Conservation (phyloP, 495 filamentous ascomycete genomes). For the Schizothecium vesticola region DNA sequence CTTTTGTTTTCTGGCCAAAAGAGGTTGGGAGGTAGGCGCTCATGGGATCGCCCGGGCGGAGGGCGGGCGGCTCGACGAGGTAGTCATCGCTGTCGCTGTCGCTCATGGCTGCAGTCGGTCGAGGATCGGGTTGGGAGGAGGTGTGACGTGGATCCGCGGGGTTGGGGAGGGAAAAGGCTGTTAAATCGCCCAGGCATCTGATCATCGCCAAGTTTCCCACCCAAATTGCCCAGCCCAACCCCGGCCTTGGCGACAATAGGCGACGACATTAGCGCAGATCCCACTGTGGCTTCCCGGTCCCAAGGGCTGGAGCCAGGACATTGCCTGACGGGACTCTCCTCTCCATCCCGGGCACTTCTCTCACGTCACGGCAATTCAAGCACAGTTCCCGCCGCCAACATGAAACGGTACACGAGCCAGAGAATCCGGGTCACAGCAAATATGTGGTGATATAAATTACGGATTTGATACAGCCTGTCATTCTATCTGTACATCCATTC, state of each 20-base stretch:
- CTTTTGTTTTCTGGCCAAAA: slow-evolving; percentile 78
- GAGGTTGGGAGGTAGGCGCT: slow-evolving; percentile 73
- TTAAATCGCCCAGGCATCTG: neutral
- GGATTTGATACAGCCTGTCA: neutral
- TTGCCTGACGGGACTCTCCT: too few relatives aligned
- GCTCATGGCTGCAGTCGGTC: slow-evolving; percentile 34
- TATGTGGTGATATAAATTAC: neutral
- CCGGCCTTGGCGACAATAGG: neutral
- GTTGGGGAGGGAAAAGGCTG: neutral
- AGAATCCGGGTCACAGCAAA: neutral
- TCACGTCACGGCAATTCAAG: neutral
- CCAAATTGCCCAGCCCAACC: neutral
- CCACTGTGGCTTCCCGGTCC: neutral
- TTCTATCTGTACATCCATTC: neutral
- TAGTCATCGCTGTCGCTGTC: slow-evolving; percentile 64
- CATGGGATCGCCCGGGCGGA: slow-evolving; percentile 67
- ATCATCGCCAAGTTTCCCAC: slow-evolving; percentile 6
- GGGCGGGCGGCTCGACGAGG: slow-evolving; percentile 42
- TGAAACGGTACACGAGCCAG: neutral
- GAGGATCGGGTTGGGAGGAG: neutral
- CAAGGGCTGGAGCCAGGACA: neutral
- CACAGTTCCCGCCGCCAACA: neutral
- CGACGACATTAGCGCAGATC: neutral
- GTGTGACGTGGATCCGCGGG: neutral
- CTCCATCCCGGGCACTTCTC: too few relatives aligned